Percentiles rank a stretch among this genome's conserved stretches.
phyloP scores from a whole-genome alignment of 2,329 filamentous ascomycete genomes.

The Neonectria punicea region DNA sequence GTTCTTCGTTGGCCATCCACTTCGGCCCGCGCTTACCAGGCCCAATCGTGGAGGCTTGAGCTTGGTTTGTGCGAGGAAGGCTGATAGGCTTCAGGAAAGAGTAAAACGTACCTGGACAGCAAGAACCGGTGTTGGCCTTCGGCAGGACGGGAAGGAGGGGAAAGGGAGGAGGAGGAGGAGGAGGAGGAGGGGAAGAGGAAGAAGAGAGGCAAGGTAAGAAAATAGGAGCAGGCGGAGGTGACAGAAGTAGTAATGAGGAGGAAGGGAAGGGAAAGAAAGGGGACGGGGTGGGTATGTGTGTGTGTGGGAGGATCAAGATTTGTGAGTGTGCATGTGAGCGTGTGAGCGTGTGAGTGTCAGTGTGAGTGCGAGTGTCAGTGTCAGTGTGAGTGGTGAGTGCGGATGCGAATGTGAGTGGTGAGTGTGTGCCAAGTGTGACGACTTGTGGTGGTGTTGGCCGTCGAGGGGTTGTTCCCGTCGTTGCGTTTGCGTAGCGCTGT shows the following conservation, averaged over 20 bases:
- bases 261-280: background rate
- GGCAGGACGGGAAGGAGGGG: background rate
- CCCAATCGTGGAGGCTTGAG: constrained; percentile 15
- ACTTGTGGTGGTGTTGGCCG: constrained; percentile 11
- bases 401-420: background rate
- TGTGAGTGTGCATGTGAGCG: constrained; percentile 3
- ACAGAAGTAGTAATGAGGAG: constrained; percentile 1
- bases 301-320: constrained; percentile 2
- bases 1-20: constrained; percentile 22
- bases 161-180: constrained; percentile 1
- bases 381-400: constrained; percentile 5
- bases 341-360: constrained; percentile 13
- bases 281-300: background rate
- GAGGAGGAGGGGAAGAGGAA: constrained; percentile 1
- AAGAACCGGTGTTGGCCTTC: constrained; percentile 4
- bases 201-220: constrained; percentile 8
- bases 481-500: background rate
- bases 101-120: constrained; percentile 6
- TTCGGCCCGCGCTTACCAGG: constrained; percentile 3
- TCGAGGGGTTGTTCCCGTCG: constrained; percentile 4
- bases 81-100: background rate
- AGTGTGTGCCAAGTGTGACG: constrained; percentile 13
- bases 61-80: constrained; percentile 9
- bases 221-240: constrained; percentile 5
- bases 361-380: constrained; percentile 1